Conservation (phyloP, 2,329 filamentous ascomycete species). For the Fusarium irregulare region DNA sequence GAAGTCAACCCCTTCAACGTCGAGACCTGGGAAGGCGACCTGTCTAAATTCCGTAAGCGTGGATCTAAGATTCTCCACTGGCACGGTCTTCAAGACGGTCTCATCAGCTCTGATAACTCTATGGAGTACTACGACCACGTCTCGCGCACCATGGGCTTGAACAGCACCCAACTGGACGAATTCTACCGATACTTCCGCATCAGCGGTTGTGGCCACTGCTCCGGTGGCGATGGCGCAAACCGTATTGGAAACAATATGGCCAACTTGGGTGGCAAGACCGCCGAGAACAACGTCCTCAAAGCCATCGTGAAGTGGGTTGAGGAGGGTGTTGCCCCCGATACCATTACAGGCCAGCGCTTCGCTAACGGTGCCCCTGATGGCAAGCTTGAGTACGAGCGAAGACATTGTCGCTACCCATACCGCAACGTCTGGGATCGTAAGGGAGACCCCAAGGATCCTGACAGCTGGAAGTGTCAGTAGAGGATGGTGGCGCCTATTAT, state of each 20-base stretch:
- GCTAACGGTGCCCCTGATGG: constrained; percentile 6
- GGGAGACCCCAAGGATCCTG: constrained; percentile 2
- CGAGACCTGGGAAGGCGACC: constrained; percentile 53
- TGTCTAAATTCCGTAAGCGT: constrained; percentile 52
- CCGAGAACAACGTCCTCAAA: constrained; percentile 58
- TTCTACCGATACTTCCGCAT: constrained; percentile 66
- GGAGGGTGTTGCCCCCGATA: constrained; percentile 55
- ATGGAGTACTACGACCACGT: constrained; percentile 45
- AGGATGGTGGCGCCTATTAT: background rate
- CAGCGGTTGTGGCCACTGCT: constrained; percentile 62
- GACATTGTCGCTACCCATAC: constrained; percentile 33
- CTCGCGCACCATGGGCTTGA: constrained; percentile 43
- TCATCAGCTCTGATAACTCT: constrained; percentile 42
- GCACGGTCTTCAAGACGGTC: constrained; percentile 52
- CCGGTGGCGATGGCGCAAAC: constrained; percentile 57
- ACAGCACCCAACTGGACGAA: constrained; percentile 53
- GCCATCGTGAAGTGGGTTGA: constrained; percentile 64
- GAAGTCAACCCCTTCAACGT: constrained; percentile 29
- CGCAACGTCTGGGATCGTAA: constrained; percentile 15
- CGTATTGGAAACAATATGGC: constrained; percentile 46
- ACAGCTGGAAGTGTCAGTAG: constrained; percentile 31
- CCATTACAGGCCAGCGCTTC: constrained; percentile 50
- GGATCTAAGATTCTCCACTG: constrained; percentile 60
- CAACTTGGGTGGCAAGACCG: constrained; percentile 43
- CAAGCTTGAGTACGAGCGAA: constrained; percentile 29